Base-by-base conservation (phyloP, 805 yeast species). In the Candida montana region DNA sequence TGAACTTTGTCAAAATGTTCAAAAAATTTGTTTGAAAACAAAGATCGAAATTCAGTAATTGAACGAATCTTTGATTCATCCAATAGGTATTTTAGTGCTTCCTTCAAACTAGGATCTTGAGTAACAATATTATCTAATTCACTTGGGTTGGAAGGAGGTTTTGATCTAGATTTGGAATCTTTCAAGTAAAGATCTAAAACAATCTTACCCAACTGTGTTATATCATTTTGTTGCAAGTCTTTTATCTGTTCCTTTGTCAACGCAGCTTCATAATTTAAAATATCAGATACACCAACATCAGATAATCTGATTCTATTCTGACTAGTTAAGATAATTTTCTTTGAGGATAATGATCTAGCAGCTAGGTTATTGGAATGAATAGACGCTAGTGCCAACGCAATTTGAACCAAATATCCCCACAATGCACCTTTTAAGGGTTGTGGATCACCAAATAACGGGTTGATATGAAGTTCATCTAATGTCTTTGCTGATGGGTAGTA, bases 401-500 rank as follows among this genome's bases (percentile, higher is more conserved):
- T 62, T 64, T 93, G 98, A 15, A 81, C 72, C 39, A 84, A 61
- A 52, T 88, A 86, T 27, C 67, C 64, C 96, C 97, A 88, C 35
- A 91, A 61, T 10, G 76, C 56, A 8, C 77, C 75, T 55, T 82
- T 89, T 0, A 85, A 67, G 30, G 50, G 70, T 46, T 70, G 75
- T 5, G 71, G 67, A 43, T 62, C 65, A 31, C 62, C 61, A 21
- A 48, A 34, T 41, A 54, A 67, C 33, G 74, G 64, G 36, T 71
- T 67, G 50, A 79, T 69, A 64, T 87, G 93, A 16, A 72, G 69
- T 46, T 88, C 95, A 42, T 69, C 66, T 36, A 91, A 64, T 2
- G 95, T 84, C 41, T 67, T 67, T 1, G 95, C 74, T 46, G 78
- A 68, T 19, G 99, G 97, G 60, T 74, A 85, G 59, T 79, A 93